Base-by-base conservation (phyloP, 164 flowering plant species). In the Euptelea pleiosperma region DNA sequence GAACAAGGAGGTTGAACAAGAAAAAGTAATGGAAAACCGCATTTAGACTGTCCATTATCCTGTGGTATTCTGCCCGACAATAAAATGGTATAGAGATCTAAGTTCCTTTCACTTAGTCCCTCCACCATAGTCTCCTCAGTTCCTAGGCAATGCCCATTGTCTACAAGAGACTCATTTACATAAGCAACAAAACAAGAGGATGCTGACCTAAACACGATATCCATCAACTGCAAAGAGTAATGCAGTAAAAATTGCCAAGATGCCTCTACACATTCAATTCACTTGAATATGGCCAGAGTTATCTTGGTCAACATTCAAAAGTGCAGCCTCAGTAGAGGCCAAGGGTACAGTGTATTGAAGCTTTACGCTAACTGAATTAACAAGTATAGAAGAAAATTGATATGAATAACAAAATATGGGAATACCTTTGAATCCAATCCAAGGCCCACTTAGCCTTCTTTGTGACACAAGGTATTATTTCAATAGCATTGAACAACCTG, bases 391-490 rank as follows among this genome's bases (percentile, higher is more conserved):
- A 6, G 42, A 34, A 22, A 16, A 40, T n/a, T 42, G 43, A 37
- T 37, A 40, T 9, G 8, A 33, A 26, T 16, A 35, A 4, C 29
- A 68, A 31, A 53, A 56, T 47, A 31, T 21, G 35, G 18, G 19
- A 45, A 35, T 70, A 83, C 87, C 96, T 82, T 8, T 73, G 66
- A 30, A 89, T 87, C 97, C 97, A 90, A 42, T 79, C 62, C 68
- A 85, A 61, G 35, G 95, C 87, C 97, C 97, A 90, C 19, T 83
- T 70, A 26, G 97, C 95, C 70, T 90, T 90, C 71, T 50, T 62
- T 16, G 78, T 72, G 45, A 89, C 81, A 64, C 87, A 85, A 33
- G 94, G 79, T 55, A 89, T 80, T 55, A 57, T 83, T 28, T 89
- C 97, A 53, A 87, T 68, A 34, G 97, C 97, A 73, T 82, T 77